These are phyloP conservation scores for Fraxinus baroniana DNA, from an alignment of 305 asterid species.

Conservation along the genomic window DNA sequence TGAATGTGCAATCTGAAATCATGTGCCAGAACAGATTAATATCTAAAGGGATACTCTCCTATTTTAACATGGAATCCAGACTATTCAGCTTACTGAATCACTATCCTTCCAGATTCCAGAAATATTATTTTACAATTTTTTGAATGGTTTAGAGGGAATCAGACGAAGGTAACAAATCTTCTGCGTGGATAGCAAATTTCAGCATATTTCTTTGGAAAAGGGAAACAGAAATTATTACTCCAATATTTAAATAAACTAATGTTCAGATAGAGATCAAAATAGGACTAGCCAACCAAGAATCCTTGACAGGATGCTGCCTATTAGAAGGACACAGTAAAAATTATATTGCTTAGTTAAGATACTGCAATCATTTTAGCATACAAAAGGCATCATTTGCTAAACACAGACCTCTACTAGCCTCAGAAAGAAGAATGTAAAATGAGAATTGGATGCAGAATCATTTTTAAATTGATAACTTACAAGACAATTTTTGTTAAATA, in stretches of 20 bases:
- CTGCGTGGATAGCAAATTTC: background rate
- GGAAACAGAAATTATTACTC: background rate
- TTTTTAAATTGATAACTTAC: background rate
- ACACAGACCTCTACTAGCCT: background rate
- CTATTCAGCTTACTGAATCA: constrained; percentile 8
- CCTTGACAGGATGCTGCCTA: background rate
- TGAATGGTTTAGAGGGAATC: background rate
- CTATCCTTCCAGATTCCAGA: constrained; percentile 5
- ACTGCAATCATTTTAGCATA: constrained; percentile 8
- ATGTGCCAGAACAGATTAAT: background rate
- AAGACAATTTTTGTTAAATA: background rate
- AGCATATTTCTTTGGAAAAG: background rate
- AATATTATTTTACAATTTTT: constrained; percentile 12
- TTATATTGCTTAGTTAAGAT: constrained; percentile 1
- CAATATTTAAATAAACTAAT: background rate
- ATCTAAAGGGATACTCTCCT: background rate
- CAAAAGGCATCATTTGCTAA: constrained; percentile 4
- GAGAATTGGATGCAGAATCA: background rate
- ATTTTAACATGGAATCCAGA: background rate
- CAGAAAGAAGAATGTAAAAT: background rate
- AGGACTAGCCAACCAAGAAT: background rate
- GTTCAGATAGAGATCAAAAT: background rate
- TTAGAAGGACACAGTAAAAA: background rate
- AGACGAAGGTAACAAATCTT: background rate
- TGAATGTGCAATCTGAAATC: background rate